phyloP scores from a whole-genome alignment of 2,329 filamentous ascomycete species.

The Dactylellina leptospora region DNA sequence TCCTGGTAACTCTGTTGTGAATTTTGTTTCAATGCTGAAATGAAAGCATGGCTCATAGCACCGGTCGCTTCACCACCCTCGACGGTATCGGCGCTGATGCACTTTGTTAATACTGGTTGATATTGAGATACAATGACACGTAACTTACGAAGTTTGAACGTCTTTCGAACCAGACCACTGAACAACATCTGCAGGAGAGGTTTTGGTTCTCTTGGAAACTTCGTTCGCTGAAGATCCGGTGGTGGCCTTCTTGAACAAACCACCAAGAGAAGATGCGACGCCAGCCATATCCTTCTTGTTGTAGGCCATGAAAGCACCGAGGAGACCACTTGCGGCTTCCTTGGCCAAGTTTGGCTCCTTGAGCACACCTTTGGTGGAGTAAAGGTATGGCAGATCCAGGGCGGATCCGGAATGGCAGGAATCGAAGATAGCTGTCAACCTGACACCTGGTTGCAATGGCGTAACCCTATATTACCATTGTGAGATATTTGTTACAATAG shows the following conservation, averaged over 20 bases:
- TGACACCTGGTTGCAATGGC: constrained; percentile 80
- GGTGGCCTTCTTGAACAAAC: constrained; percentile 86
- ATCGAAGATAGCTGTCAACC: constrained; percentile 82
- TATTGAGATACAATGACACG: background rate
- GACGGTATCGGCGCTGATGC: constrained; percentile 80
- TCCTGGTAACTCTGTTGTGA: constrained; percentile 96
- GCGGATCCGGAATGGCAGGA: constrained; percentile 82
- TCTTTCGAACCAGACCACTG: constrained; percentile 99
- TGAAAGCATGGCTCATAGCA: constrained; percentile 98
- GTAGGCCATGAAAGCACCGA: constrained; percentile 76
- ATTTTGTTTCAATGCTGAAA: constrained; percentile 87
- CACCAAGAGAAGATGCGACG: constrained; percentile 81
- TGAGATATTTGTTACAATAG: constrained; percentile 2
- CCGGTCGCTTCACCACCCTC: constrained; percentile 90
- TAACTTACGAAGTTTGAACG: constrained; percentile 82
- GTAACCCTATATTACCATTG: constrained; percentile 65
- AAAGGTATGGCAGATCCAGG: constrained; percentile 79
- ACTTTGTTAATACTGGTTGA: constrained; percentile 53
- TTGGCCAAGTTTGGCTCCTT: constrained; percentile 84
- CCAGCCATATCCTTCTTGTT: constrained; percentile 82
- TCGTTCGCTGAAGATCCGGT: constrained; percentile 80
- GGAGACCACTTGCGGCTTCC: constrained; percentile 76
- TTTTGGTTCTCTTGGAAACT: constrained; percentile 85
- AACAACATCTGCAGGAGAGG: constrained; percentile 91
- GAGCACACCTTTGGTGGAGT: constrained; percentile 78